Evolutionary conservation across 345 rosid species (phyloP).

Genomic region (Iberis pinnata): DNA sequence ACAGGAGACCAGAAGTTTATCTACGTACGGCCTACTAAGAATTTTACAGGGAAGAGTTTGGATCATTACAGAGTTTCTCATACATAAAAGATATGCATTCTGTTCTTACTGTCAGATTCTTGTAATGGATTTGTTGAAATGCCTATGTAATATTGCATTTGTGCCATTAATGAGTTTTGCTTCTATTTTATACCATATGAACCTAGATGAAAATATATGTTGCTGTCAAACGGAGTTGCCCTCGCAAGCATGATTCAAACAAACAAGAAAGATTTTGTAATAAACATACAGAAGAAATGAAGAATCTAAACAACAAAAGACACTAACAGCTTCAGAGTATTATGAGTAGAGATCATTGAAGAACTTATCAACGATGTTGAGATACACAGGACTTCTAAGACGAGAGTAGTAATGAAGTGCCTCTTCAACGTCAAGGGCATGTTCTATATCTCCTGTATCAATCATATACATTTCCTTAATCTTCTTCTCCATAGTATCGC

Average conservation of each 20-base stretch:
- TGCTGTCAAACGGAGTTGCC: not conserved
- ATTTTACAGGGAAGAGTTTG: conserved; percentile 16
- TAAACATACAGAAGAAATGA: no score
- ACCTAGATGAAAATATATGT: no score
- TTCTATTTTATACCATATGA: not conserved
- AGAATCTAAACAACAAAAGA: no score
- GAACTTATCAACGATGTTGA: no score
- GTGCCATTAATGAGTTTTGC: conserved; percentile 24
- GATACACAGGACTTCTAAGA: conserved; percentile 59
- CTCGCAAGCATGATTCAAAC: not conserved
- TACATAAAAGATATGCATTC: conserved; percentile 17
- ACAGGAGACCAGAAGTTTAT: conserved; percentile 22
- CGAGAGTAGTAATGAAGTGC: conserved; percentile 41
- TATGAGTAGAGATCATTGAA: no score
- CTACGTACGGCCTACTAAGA: conserved; percentile 16
- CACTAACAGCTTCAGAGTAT: no score
- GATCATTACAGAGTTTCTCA: no score
- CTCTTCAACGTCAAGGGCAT: conserved; percentile 48
- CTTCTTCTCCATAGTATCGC: conserved; percentile 45
- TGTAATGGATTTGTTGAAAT: conserved; percentile 31
- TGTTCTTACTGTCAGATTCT: conserved; percentile 13
- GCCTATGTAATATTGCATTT: conserved; percentile 25
- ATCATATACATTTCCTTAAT: conserved; percentile 73
- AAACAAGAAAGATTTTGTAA: conserved; percentile 1
- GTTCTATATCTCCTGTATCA: conserved; percentile 60